A percentile compares a stretch with the other conserved stretches of the same genome.
Conservation (phyloP, 768 basidiomycete species). For the Floccularia luteovirens region DNA sequence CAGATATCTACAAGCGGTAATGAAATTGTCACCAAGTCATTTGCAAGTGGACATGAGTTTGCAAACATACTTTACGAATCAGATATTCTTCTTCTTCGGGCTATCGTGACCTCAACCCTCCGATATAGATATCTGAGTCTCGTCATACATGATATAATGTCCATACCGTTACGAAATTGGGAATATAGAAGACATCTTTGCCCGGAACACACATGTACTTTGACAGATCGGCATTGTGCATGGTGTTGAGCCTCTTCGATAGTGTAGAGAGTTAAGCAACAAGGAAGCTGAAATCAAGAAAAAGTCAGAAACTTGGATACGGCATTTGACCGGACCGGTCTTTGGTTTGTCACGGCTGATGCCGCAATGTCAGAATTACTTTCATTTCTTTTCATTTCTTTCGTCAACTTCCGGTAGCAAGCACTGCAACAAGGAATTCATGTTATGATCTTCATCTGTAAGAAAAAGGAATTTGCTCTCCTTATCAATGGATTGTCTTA, state of each 20-base stretch:
- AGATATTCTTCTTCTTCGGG: conserved; percentile 71
- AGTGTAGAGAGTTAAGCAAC: not conserved
- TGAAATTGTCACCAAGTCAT: conserved; percentile 3
- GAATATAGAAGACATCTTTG: conserved; percentile 57
- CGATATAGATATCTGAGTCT: not conserved
- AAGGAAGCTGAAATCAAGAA: not conserved
- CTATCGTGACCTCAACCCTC: conserved; percentile 13
- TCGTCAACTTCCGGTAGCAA: not conserved
- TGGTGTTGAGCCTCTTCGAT: not conserved
- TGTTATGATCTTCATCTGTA: too few species aligned
- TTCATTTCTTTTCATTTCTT: not conserved
- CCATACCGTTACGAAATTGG: conserved; percentile 60
- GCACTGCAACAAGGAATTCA: too few species aligned
- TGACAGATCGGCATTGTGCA: conserved; percentile 10
- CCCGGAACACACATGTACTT: conserved; percentile 26
- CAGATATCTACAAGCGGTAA: conserved; percentile 48
- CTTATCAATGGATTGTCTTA: too few species aligned
- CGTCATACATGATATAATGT: not conserved
- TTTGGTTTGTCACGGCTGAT: not conserved
- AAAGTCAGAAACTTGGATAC: not conserved
- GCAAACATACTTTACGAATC: conserved; percentile 56
- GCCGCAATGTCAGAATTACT: not conserved
- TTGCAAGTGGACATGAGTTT: conserved; percentile 7
- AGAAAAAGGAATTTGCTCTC: too few species aligned
- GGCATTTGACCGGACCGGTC: not conserved